A percentile compares a stretch with the other conserved stretches of the same genome.
phyloP scores from a whole-genome alignment of 2,329 filamentous ascomycete species.

The Trichoderma hamatum region DNA sequence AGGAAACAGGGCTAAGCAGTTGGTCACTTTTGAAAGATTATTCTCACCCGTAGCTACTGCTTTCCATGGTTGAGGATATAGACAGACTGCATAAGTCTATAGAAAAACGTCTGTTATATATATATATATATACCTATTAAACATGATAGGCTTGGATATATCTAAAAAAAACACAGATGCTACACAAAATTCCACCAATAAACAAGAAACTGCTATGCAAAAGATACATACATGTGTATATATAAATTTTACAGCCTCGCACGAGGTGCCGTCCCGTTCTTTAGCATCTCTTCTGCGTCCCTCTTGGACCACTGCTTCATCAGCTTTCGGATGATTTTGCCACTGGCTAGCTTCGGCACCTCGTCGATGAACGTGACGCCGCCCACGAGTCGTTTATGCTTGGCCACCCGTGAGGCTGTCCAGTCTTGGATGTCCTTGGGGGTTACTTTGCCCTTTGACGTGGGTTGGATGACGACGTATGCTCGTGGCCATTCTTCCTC shows the following conservation, averaged over 20 bases:
- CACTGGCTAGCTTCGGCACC: constrained; percentile 59
- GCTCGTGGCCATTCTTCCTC: constrained; percentile 56
- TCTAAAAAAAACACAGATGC: neutral
- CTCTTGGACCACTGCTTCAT: constrained; percentile 60
- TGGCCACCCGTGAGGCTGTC: constrained; percentile 52
- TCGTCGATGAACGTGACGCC: constrained; percentile 59
- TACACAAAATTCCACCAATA: neutral
- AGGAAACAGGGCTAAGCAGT: neutral
- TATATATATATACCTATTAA: neutral
- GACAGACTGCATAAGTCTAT: neutral
- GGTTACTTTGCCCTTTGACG: constrained; percentile 48
- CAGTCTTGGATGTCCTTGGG: constrained; percentile 55
- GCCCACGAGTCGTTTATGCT: constrained; percentile 55
- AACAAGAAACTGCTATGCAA: neutral
- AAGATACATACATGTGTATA: neutral
- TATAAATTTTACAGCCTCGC: constrained; percentile 4
- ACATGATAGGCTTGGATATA: neutral
- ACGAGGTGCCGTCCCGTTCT: constrained; percentile 23
- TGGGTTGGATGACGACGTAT: constrained; percentile 55
- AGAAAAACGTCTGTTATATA: neutral
- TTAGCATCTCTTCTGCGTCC: constrained; percentile 46
- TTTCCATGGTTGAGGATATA: neutral
- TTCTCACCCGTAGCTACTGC: neutral
- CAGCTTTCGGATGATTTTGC: constrained; percentile 60
- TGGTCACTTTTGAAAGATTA: neutral